A percentile compares a stretch with the other conserved stretches of the same genome.
Evolutionary conservation across 176 grass and related monocot genomes (phyloP).

Genomic region (Avena sativa): DNA sequence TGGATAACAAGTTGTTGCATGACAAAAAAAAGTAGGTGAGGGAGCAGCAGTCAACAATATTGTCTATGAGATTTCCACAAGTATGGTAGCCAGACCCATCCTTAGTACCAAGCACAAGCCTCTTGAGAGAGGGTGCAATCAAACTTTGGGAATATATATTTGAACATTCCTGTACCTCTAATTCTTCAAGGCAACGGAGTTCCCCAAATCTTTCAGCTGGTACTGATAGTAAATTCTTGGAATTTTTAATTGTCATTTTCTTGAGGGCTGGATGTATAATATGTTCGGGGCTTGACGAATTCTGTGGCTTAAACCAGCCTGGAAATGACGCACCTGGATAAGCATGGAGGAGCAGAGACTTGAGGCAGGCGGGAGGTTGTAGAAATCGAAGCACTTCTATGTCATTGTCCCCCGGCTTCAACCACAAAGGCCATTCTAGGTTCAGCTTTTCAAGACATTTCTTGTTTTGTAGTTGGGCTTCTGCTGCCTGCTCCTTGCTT

Average conservation of each 20-base stretch:
- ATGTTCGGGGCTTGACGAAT: background rate
- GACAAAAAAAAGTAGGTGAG: background rate
- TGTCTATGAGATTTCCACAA: background rate
- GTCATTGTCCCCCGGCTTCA: background rate
- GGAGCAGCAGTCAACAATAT: background rate
- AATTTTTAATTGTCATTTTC: background rate
- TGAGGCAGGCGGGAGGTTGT: background rate
- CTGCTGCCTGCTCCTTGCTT: background rate
- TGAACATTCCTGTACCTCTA: background rate
- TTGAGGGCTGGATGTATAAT: background rate
- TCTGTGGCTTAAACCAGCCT: background rate
- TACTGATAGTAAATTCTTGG: background rate
- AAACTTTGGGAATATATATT: background rate
- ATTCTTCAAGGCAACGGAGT: background rate
- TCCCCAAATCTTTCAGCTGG: background rate
- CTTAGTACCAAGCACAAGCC: background rate
- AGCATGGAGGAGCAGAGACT: background rate
- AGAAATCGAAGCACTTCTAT: background rate
- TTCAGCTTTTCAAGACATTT: background rate
- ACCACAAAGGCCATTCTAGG: background rate
- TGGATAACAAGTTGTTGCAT: background rate
- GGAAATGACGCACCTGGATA: background rate
- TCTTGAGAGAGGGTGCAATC: background rate
- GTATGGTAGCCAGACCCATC: too few species aligned
- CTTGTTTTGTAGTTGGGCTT: background rate